These are phyloP conservation scores for Hemisphaericaspora subhashii DNA, from an alignment of 1,139 yeast genomes.

Conservation along the genomic window DNA sequence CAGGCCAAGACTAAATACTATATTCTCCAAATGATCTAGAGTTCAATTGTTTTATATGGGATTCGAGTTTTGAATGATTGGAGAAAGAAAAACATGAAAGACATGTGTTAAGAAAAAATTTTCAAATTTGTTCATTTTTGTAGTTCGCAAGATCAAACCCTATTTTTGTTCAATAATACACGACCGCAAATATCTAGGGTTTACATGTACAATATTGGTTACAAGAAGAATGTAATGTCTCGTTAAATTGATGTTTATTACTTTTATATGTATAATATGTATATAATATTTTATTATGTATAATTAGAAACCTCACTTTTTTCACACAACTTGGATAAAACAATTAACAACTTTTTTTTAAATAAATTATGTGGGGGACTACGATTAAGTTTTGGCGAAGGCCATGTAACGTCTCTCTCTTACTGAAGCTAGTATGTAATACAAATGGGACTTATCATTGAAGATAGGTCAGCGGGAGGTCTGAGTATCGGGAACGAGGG, in stretches of 20 bases:
- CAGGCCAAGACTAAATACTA: conserved; percentile 19
- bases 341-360: neutral
- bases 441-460: neutral
- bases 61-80: conserved; percentile 9
- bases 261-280: neutral
- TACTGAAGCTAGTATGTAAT: too few species aligned
- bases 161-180: too few species aligned
- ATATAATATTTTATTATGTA: too few species aligned
- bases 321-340: neutral
- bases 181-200: too few species aligned
- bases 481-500: too few species aligned
- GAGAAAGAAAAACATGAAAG: conserved; percentile 3
- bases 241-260: neutral
- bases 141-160: too few species aligned
- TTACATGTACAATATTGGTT: too few species aligned
- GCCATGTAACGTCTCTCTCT: too few species aligned
- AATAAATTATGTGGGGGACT: conserved; percentile 1
- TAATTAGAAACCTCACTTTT: neutral
- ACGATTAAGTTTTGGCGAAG: too few species aligned
- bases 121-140: neutral
- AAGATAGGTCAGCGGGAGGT: too few species aligned
- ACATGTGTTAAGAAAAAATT: neutral
- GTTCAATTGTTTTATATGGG: conserved; percentile 5
- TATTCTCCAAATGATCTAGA: neutral
- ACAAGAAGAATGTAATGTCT: too few species aligned